Conservation (phyloP, 441 rosid species). For the Mallotus repandus region DNA sequence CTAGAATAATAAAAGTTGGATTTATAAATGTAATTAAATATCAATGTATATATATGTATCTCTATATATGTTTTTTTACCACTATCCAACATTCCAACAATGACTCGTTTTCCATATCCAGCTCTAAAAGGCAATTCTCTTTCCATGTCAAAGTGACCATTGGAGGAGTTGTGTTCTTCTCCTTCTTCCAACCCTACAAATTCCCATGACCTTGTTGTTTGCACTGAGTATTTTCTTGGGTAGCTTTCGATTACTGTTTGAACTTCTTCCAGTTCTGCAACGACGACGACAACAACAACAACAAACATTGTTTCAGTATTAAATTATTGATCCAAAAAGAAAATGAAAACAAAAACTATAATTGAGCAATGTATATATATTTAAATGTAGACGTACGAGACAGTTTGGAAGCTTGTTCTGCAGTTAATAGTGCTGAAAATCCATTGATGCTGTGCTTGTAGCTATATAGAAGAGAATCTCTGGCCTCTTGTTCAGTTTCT, state of each 20-base stretch:
- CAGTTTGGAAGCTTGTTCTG: constrained; percentile 62
- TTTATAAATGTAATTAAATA: not conserved
- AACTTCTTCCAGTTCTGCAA: constrained; percentile 57
- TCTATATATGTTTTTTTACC: constrained; percentile 43
- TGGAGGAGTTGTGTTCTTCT: not conserved
- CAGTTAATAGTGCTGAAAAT: constrained; percentile 62
- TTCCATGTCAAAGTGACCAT: constrained; percentile 7
- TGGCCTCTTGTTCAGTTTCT: constrained; percentile 49
- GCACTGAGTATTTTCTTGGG: constrained; percentile 45
- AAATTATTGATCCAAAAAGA: too few species aligned
- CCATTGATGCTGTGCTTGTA: constrained; percentile 85
- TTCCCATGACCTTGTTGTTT: constrained; percentile 86
- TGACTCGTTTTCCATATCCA: constrained; percentile 55
- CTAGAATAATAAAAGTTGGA: not conserved
- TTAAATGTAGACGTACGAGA: constrained; percentile 34
- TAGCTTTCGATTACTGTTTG: constrained; percentile 45
- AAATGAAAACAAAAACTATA: not conserved
- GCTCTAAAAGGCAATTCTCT: constrained; percentile 46
- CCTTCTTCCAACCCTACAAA: constrained; percentile 60
- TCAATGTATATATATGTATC: too few species aligned
- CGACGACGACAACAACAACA: not conserved
- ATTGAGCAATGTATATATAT: not conserved
- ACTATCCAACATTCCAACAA: constrained; percentile 70
- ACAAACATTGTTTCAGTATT: too few species aligned
- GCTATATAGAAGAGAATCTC: constrained; percentile 70